Evolutionary conservation across 2,329 filamentous ascomycete species (phyloP), one percentile per base, ranked within the genome.

Genomic region (Cadophora gregata): DNA sequence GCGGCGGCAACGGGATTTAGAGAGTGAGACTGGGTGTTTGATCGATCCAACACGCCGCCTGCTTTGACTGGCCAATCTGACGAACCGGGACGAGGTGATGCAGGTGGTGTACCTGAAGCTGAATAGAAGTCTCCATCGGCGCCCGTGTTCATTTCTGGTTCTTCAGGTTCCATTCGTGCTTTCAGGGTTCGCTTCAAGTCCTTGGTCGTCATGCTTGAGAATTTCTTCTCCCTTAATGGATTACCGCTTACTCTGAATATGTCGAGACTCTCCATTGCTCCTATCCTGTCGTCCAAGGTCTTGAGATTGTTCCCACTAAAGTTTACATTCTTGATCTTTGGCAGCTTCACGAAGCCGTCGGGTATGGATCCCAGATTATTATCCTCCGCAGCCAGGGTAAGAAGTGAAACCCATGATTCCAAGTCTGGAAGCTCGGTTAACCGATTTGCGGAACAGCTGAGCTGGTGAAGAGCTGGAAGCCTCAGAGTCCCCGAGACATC

Each of bases 241-340:
- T 99, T 99, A n/a, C 93, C 93, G 51, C 89, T 89, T 36, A 99
- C 82, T 4, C 90, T 88, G 50, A 98, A 85, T 76, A 89, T 89
- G 24, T 88, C 85, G 10, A 99, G 81, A 53, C 80, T 88, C 6
- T 93, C 88, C 93, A 98, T 97, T 29, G 87, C 81, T 5, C 90
- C 91, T 66, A 98, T 87, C 70, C 88, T 89, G 0, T 92, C 85
- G 33, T 96, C 92, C 8, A 99, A 78, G 14, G 86, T 82, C 1
- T 87, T 88, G 58, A 99, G 88, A 70, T 96, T 88, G 75, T 99
- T 99, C 71, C 90, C 89, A 0, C 91, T 92, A 71, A 98, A 90
- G 77, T 97, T 93, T 33, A 90, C 91, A 64, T 89, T 90, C 59
- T 89, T 89, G 16, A 98, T 79, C 65, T 87, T 89, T 42, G 84